These are phyloP conservation scores for Raphanus sativus DNA, from an alignment of 345 rosid species.

Conservation along the genomic window DNA sequence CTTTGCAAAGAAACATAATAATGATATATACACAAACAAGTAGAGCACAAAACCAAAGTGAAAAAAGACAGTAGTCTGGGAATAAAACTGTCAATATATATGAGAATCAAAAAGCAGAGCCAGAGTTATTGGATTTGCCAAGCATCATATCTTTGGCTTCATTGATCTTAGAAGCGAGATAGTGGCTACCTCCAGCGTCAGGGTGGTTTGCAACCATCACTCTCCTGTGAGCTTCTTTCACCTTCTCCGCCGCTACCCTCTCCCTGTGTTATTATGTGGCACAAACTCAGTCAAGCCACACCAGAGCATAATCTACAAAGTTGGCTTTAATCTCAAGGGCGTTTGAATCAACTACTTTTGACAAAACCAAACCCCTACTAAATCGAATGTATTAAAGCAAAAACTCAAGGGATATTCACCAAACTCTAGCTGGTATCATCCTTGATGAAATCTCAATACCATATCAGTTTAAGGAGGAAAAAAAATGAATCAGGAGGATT, in stretches of 20 bases:
- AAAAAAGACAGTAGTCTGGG: not conserved
- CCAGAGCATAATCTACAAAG: not conserved
- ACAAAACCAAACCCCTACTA: not conserved
- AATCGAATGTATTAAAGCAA: not conserved
- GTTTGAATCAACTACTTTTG: not conserved
- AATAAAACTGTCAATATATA: not conserved
- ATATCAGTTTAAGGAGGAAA: not conserved
- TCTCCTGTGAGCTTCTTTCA: constrained; percentile 84
- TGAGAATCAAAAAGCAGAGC: constrained; percentile 62
- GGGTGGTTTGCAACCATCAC: constrained; percentile 95
- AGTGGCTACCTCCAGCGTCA: constrained; percentile 89
- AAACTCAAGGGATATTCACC: not conserved
- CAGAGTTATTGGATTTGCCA: constrained; percentile 59
- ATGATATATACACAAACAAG: constrained; percentile 27
- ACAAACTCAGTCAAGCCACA: constrained; percentile 1
- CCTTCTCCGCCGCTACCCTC: constrained; percentile 59
- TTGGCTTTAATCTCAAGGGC: not conserved
- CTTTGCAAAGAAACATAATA: not conserved
- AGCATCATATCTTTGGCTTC: constrained; percentile 89
- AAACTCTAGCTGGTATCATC: not conserved
- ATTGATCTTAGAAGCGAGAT: constrained; percentile 84
- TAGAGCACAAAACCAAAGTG: not conserved
- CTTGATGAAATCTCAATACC: not conserved
- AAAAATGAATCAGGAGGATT: not conserved
- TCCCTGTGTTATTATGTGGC: constrained; percentile 51